These are phyloP conservation scores for Suillus sp. DNA, from an alignment of 768 basidiomycete genomes.

Conservation along the genomic window DNA sequence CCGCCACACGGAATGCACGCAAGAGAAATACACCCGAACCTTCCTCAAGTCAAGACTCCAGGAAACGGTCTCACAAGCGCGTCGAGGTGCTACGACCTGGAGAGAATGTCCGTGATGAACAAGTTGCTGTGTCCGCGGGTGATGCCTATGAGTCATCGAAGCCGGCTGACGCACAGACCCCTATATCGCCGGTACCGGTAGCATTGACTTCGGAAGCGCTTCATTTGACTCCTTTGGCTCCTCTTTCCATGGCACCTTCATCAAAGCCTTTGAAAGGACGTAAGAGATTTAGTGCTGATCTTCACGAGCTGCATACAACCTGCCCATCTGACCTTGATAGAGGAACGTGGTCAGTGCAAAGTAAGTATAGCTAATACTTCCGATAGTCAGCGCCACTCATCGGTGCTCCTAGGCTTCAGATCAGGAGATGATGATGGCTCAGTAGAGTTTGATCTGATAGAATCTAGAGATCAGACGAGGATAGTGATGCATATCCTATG, in stretches of 20 bases:
- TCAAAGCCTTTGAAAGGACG: slow-evolving; percentile 49
- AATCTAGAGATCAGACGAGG: slow-evolving; percentile 37
- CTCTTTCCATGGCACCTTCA: background rate
- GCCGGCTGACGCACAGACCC: background rate
- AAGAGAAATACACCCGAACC: background rate
- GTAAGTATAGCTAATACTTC: slow-evolving; percentile 34
- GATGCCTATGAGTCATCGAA: background rate
- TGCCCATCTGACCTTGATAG: slow-evolving; percentile 38
- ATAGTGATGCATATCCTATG: slow-evolving; percentile 47
- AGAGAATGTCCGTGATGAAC: background rate
- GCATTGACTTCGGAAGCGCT: background rate
- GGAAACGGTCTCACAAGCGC: background rate
- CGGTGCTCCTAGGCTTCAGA: slow-evolving; percentile 42
- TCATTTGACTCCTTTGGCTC: background rate
- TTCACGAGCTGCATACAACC: slow-evolving; percentile 46
- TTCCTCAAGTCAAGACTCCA: background rate
- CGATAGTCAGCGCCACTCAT: background rate
- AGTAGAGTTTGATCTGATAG: slow-evolving; percentile 50
- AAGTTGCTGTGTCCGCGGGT: background rate
- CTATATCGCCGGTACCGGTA: background rate
- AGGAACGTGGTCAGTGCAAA: slow-evolving; percentile 41
- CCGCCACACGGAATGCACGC: background rate
- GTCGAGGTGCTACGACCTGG: background rate
- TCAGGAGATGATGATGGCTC: slow-evolving; percentile 66
- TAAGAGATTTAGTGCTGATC: slow-evolving; percentile 58